Percentiles rank a stretch among this genome's conserved stretches.
phyloP scores from a whole-genome alignment of 192 early-diverging fungal genomes.

The Coemansia furcata region DNA sequence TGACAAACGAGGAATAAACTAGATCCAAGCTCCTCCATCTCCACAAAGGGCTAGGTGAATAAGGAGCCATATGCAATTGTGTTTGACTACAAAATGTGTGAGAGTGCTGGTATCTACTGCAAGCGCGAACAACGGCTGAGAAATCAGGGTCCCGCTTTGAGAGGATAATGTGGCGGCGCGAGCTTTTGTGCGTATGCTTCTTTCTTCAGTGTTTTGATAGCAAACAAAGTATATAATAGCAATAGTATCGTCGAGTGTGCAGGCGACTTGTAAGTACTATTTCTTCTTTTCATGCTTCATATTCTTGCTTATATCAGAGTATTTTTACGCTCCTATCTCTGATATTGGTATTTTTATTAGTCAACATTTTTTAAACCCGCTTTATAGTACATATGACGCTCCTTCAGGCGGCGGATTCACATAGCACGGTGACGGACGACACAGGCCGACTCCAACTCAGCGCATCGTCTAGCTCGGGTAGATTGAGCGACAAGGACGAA shows the following conservation, averaged over 20 bases:
- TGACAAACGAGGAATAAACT: background rate
- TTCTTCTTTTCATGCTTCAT: background rate
- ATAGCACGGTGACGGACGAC: background rate
- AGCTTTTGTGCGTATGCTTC: background rate
- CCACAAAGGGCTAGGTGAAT: background rate
- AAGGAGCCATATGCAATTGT: background rate
- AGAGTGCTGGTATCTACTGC: slow-evolving; percentile 2
- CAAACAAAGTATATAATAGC: background rate
- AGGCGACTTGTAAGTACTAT: slow-evolving; percentile 1
- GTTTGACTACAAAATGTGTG: background rate
- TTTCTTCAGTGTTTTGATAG: background rate
- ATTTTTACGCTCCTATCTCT: background rate
- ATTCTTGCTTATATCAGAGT: background rate
- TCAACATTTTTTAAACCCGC: background rate
- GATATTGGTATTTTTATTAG: background rate
- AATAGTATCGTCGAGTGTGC: background rate
- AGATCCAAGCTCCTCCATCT: background rate
- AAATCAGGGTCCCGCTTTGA: slow-evolving; percentile 1
- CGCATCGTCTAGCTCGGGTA: background rate
- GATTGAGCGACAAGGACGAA: background rate
- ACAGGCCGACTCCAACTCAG: background rate
- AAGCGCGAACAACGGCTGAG: background rate
- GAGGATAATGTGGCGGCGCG: background rate
- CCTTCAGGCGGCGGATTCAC: background rate
- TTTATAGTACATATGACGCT: background rate